A percentile compares a stretch with the other conserved stretches of the same genome.
Conservation (phyloP, 345 rosid species). For the Hibiscus mutabilis region DNA sequence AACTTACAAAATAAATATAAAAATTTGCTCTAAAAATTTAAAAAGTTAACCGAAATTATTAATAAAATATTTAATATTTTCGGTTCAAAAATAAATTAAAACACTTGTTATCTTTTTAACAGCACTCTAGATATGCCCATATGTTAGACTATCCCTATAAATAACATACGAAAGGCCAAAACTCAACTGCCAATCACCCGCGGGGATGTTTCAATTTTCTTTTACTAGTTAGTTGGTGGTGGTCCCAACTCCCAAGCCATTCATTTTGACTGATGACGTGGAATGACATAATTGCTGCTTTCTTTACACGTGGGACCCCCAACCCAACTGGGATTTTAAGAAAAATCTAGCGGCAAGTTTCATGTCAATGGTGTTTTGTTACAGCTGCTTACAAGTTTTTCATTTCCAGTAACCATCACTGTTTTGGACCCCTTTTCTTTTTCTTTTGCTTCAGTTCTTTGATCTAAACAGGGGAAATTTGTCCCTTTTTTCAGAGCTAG, state of each 20-base stretch:
- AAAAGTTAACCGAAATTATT: too few relatives aligned
- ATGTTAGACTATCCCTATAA: too few relatives aligned
- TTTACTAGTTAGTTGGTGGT: not conserved
- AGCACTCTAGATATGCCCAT: too few relatives aligned
- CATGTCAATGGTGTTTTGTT: not conserved
- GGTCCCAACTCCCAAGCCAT: not conserved
- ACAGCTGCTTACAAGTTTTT: conserved; percentile 5
- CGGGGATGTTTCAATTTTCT: not conserved
- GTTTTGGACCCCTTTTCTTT: not conserved
- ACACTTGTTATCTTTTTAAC: too few relatives aligned
- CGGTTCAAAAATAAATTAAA: too few relatives aligned
- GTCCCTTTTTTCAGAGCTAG: not conserved
- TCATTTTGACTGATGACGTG: not conserved
- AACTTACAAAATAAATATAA: too few relatives aligned
- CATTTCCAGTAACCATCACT: not conserved
- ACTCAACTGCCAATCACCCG: not conserved
- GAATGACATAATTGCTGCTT: not conserved
- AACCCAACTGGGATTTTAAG: not conserved
- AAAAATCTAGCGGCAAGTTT: not conserved
- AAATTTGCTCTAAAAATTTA: too few relatives aligned
- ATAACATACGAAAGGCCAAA: not conserved
- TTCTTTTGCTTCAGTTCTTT: not conserved
- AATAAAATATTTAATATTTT: too few relatives aligned
- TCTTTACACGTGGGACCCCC: not conserved
- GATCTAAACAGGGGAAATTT: too few relatives aligned